Percentiles rank a stretch among this genome's conserved stretches.
These are phyloP conservation scores for Chlamydomonas sphaeroides DNA, from an alignment of 139 green algal species.

Conservation along the genomic window DNA sequence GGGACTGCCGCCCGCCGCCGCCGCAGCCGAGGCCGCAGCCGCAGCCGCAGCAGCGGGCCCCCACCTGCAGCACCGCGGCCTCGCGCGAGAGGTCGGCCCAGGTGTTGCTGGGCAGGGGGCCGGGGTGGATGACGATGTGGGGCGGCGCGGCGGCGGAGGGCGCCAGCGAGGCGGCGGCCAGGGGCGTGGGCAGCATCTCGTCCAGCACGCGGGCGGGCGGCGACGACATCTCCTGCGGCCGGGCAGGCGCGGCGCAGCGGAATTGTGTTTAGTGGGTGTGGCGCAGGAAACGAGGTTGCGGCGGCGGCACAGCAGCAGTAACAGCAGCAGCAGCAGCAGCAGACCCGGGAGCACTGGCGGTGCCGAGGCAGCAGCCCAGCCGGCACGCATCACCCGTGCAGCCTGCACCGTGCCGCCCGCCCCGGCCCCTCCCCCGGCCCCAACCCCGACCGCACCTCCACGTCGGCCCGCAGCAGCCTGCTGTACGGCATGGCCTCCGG, in stretches of 20 bases:
- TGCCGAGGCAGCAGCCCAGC: no score
- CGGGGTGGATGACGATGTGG: neutral
- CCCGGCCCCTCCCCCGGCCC: no score
- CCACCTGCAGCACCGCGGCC: neutral
- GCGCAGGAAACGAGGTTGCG: no score
- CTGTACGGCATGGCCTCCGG: neutral
- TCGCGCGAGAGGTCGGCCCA: neutral
- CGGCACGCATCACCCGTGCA: no score
- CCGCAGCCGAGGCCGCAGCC: no score
- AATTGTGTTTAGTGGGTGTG: no score
- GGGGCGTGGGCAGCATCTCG: neutral
- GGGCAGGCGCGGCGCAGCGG: neutral
- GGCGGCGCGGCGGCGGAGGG: neutral
- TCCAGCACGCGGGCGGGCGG: constrained; percentile 5
- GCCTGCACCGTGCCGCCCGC: no score
- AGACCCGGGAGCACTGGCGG: no score
- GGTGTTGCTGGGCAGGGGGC: neutral
- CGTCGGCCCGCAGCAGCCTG: neutral
- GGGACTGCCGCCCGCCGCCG: no score
- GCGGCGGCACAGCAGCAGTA: no score
- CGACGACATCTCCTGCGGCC: constrained; percentile 2
- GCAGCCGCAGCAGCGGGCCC: neutral
- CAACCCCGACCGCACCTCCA: neutral
- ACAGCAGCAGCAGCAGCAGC: no score
- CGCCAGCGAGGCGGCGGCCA: neutral